Base-by-base conservation (phyloP, 192 early-diverging fungal species). In the Coemansia sp. region DNA sequence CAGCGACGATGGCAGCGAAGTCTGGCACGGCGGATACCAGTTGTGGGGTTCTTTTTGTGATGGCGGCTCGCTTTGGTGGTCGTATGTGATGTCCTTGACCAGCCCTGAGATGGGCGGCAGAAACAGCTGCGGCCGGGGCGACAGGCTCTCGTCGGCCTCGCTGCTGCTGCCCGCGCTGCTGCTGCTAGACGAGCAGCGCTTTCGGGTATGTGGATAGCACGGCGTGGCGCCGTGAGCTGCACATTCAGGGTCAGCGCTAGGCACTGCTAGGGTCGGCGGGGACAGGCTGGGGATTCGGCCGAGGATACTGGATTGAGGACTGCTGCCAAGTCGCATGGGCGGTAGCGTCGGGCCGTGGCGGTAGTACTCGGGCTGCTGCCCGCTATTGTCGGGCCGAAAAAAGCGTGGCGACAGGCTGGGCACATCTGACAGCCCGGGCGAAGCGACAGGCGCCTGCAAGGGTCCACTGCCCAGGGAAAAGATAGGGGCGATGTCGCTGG, bases 281-380 rank as follows among this genome's bases (percentile, higher is more conserved):
- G 75, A 69, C 54, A 77, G 75, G 62, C 66, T 72, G 66, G 75
- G 66, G 58, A 67, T 43, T 50, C 62, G 17, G 59, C 48, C 19
- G 23, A 54, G 32, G 63, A 48, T 5, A 49, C 35, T 32, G 66
- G 63, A 25, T 69, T 78, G 63, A 69, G 76, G 14, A 72, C 50
- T 29, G 66, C 47, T 27, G 59, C 66, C 57, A 69, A 43, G 64
- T 69, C 70, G 76, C 66, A 78, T 60, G 54, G 70, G 70, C 70
- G 76, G 66, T n/a, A 73, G 29, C 17, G 59, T 38, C 50, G 65
- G 47, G 24, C 43, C 41, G 41, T 15, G 73, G 35, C n/a, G 23
- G 17, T 15, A 12, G 22, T 7, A 24, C 22, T 15, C 12, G 2
- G 41, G 58, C 41, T 45, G 58, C 24, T 24, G 58, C 2, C 19